A percentile compares a stretch with the other conserved stretches of the same genome.
Evolutionary conservation across 441 rosid species (phyloP).

Genomic region (Pelargonium myrrhifolium): DNA sequence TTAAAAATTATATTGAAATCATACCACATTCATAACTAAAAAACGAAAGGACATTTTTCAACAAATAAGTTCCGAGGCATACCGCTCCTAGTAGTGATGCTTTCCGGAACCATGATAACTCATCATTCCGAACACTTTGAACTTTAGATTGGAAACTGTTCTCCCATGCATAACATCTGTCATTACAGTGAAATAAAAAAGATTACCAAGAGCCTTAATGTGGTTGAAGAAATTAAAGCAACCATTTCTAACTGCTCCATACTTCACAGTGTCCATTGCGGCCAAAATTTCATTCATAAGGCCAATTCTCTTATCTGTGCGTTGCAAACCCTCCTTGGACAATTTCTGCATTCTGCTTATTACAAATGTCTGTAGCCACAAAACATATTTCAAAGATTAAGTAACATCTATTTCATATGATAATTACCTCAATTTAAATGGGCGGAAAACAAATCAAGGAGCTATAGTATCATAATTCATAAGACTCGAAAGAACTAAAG

Average conservation of each 20-base stretch:
- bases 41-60: conserved; percentile 5
- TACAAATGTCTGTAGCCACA: conserved; percentile 61
- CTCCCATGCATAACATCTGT: conserved; percentile 99
- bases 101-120: conserved; percentile 93
- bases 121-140: conserved; percentile 71
- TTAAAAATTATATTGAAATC: conserved; percentile 9
- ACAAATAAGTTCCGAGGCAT: conserved; percentile 24
- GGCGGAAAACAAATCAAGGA: conserved; percentile 5
- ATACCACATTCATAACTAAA: conserved; percentile 9
- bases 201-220: conserved; percentile 7
- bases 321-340: conserved; percentile 96
- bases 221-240: conserved; percentile 8
- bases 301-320: conserved; percentile 96
- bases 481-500: background rate
- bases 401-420: conserved; percentile 13
- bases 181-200: conserved; percentile 22
- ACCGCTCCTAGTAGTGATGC: conserved; percentile 87
- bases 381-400: conserved; percentile 9
- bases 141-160: conserved; percentile 89
- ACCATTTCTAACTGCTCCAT: conserved; percentile 28
- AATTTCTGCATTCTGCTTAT: conserved; percentile 89
- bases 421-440: background rate
- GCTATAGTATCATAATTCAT: conserved; percentile 3
- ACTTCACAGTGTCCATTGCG: conserved; percentile 99
- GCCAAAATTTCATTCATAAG: conserved; percentile 98